Evolutionary conservation across 768 basidiomycete species (phyloP), one percentile per base, ranked within the genome.

Genomic region (Rubroboletus satanas): DNA sequence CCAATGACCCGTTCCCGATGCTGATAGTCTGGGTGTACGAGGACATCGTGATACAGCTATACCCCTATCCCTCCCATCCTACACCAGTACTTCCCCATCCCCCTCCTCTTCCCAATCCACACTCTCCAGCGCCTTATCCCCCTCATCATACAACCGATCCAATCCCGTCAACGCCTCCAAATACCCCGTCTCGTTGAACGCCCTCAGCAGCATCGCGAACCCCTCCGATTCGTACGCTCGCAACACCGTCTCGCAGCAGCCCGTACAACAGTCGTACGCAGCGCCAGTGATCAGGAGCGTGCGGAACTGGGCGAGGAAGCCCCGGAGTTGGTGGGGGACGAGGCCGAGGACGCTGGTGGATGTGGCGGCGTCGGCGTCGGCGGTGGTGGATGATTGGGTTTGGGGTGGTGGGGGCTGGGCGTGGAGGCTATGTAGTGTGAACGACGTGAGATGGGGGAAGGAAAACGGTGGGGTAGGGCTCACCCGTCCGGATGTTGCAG

Each of bases 281-380:
- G 88, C 84, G 0, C 96, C 97, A 0, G 87, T 83, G 55, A 99
- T 84, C 28, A 83, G 82, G 62, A 98, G 76, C 41, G 84, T 93
- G 49, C 85, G 79, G 77, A 96, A 99, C 58, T 92, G 87, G 6
- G 85, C 83, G 4, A 98, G 79, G 75, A 85, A 93, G 0, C 95
- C 97, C 5, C 97, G 84, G 10, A 98, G 77, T 67, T 98, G 95
- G 68, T 98, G 97, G 1, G 97, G 97, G 4, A 98, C 90, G 17
- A 87, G 74, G 0, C 96, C 96, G 3, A 98, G 80, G 10, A 91
- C 83, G 62, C 83, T 81, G 23, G 75, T 72, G 5, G 66, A 3
- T 66, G 15, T 37, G 18, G 41, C 58, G 62, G 17, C 62, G 55
- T 23, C 71, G 3, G 31, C 0, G 9, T 33, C 31, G 15, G 28